Evolutionary conservation across 768 basidiomycete species (phyloP).

Genomic region (Serpula lacrymans): DNA sequence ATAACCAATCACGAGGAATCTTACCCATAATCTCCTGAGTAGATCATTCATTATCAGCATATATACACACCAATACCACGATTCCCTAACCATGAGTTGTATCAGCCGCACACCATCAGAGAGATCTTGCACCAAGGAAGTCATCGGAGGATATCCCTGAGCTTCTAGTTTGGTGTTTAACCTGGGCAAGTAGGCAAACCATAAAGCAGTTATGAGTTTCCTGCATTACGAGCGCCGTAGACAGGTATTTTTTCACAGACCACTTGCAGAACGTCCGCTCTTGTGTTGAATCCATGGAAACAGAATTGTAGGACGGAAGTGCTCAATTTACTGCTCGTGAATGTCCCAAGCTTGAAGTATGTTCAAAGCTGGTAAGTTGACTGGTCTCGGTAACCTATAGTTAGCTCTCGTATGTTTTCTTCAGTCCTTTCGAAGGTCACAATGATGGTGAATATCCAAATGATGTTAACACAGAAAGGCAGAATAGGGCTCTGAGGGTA

Average conservation of each 20-base stretch:
- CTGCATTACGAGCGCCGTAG: slow-evolving; percentile 2
- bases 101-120: slow-evolving; percentile 95
- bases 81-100: slow-evolving; percentile 75
- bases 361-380: too few species aligned
- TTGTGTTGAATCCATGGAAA: slow-evolving; percentile 41
- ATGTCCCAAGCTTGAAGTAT: too few species aligned
- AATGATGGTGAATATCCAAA: too few species aligned
- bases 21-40: slow-evolving; percentile 93
- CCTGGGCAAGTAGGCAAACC: slow-evolving; percentile 44
- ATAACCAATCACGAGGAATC: slow-evolving; percentile 9
- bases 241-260: slow-evolving; percentile 32
- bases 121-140: slow-evolving; percentile 84
- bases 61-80: neutral
- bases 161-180: slow-evolving; percentile 92
- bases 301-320: slow-evolving; percentile 1
- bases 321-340: slow-evolving; percentile 2
- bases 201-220: slow-evolving; percentile 4
- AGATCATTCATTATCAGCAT: slow-evolving; percentile 6
- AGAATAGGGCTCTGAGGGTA: too few species aligned
- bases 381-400: too few species aligned
- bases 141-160: slow-evolving; percentile 83
- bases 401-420: too few species aligned
- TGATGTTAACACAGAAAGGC: too few species aligned
- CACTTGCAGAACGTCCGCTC: slow-evolving; percentile 92
- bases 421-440: too few species aligned